Evolutionary conservation across 306 rosid species (phyloP).

Genomic region (Begonia peltatifolia): DNA sequence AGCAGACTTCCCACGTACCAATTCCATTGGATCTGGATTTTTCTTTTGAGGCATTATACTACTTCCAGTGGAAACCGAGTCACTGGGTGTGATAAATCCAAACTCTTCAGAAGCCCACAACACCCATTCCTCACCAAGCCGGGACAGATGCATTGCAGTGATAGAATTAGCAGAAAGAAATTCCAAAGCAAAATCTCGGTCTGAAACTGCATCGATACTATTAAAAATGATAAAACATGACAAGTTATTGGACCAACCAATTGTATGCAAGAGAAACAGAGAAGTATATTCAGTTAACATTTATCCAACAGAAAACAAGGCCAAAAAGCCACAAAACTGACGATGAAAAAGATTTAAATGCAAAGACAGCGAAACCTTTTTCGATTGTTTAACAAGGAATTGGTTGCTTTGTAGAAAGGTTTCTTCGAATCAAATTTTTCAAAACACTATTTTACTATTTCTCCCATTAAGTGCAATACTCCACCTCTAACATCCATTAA

Average conservation of each 20-base stretch:
- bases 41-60: constrained; percentile 99
- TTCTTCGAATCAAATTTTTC: too few relatives aligned
- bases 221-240: constrained; percentile 11
- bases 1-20: constrained; percentile 95
- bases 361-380: too few relatives aligned
- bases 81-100: constrained; percentile 87
- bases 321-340: too few relatives aligned
- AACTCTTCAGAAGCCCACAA: constrained; percentile 97
- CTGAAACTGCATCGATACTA: constrained; percentile 97
- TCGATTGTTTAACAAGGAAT: too few relatives aligned
- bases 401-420: too few relatives aligned
- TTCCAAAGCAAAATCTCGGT: constrained; percentile 80
- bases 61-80: constrained; percentile 90
- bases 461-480: too few relatives aligned
- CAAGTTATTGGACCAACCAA: constrained; percentile 8
- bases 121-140: constrained; percentile 99
- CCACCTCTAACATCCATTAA: too few relatives aligned
- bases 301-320: not conserved
- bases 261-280: not conserved
- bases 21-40: constrained; percentile 99
- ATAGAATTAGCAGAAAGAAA: constrained; percentile 84
- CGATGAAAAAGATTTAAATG: too few relatives aligned
- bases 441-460: too few relatives aligned
- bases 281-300: not conserved
- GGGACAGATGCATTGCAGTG: constrained; percentile 86